Evolutionary conservation across 2,329 filamentous ascomycete genomes (phyloP).

Genomic region (Diplodia scrobiculata): DNA sequence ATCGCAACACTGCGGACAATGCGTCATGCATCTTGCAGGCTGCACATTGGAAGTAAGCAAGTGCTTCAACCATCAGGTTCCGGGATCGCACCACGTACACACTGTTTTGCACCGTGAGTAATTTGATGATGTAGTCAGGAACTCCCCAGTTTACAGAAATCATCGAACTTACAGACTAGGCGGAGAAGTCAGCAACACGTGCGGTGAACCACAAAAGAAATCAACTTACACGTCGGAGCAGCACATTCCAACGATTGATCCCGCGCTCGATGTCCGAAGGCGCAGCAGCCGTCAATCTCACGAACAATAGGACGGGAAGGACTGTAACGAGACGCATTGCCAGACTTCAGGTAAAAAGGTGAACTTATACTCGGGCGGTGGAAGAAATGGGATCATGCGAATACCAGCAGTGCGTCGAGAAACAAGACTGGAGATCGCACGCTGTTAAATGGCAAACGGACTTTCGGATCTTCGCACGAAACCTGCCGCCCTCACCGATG

Average conservation of each 20-base stretch:
- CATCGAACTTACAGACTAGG: slow-evolving; percentile 1
- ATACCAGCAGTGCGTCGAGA: neutral
- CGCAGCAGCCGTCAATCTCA: neutral
- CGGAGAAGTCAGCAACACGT: neutral
- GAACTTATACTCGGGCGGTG: neutral
- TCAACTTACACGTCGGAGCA: slow-evolving; percentile 9
- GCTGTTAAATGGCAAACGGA: neutral
- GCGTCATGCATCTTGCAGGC: slow-evolving; percentile 1
- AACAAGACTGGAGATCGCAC: neutral
- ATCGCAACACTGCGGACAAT: slow-evolving; percentile 11
- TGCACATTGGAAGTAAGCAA: neutral
- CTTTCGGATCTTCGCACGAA: neutral
- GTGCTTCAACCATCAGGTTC: neutral
- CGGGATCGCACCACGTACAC: neutral
- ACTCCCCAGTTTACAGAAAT: neutral
- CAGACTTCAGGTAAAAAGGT: neutral
- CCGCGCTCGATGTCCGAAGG: neutral
- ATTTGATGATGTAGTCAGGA: neutral
- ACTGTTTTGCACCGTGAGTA: neutral
- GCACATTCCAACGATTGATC: slow-evolving; percentile 6
- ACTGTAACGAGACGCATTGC: neutral
- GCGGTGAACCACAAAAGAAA: neutral
- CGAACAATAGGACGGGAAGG: neutral
- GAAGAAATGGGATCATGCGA: neutral
- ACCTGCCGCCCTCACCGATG: neutral